Evolutionary conservation across 306 rosid species (phyloP).

Genomic region (Medicago lupulina): DNA sequence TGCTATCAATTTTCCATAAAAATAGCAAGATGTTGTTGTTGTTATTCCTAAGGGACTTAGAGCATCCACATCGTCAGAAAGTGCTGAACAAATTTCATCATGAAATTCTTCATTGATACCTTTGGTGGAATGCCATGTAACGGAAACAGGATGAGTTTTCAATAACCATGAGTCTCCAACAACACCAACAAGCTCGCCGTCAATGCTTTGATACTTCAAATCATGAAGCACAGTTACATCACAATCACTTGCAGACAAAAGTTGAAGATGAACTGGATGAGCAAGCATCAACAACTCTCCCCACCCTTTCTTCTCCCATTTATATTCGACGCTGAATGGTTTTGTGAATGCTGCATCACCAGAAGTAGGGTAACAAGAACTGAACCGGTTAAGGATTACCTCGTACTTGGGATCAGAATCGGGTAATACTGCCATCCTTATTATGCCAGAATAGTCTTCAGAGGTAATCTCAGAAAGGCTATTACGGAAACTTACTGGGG

Average conservation of each 20-base stretch:
- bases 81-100: slow-evolving; percentile 63
- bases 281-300: slow-evolving; percentile 86
- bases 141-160: slow-evolving; percentile 63
- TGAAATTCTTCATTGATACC: slow-evolving; percentile 61
- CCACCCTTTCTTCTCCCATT: slow-evolving; percentile 74
- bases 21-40: slow-evolving; percentile 68
- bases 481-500: slow-evolving; percentile 51
- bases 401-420: slow-evolving; percentile 53
- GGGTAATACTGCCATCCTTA: slow-evolving; percentile 67
- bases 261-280: slow-evolving; percentile 82
- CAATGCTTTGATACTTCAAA: slow-evolving; percentile 75
- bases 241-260: slow-evolving; percentile 46
- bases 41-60: slow-evolving; percentile 46
- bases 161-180: slow-evolving; percentile 83
- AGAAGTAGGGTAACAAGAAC: slow-evolving; percentile 75
- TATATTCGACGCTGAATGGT: slow-evolving; percentile 68
- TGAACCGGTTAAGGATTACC: slow-evolving; percentile 57
- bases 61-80: slow-evolving; percentile 62
- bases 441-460: slow-evolving; percentile 61
- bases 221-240: slow-evolving; percentile 56
- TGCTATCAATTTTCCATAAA: slow-evolving; percentile 70
- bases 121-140: slow-evolving; percentile 76
- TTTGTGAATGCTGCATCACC: slow-evolving; percentile 62
- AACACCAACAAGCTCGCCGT: slow-evolving; percentile 88
- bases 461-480: slow-evolving; percentile 54